Percentiles rank a stretch among this genome's conserved stretches.
These are phyloP conservation scores for Pseudogymnoascus sp. DNA, from an alignment of 2,329 filamentous ascomycete genomes.

Conservation along the genomic window DNA sequence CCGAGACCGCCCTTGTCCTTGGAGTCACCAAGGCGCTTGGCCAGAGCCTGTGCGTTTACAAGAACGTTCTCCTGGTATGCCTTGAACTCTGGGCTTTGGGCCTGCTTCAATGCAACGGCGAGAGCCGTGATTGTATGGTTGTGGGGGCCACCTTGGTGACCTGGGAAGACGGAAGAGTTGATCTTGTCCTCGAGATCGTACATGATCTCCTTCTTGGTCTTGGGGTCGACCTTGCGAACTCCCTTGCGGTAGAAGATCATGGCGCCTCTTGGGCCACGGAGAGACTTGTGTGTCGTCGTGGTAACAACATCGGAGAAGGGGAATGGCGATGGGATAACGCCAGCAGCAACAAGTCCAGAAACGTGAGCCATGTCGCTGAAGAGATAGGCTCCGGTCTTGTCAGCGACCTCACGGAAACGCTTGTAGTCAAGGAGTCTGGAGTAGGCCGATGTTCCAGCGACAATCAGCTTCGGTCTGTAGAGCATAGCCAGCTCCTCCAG, in stretches of 20 bases:
- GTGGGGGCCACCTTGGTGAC: slow-evolving; percentile 95
- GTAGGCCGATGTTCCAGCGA: slow-evolving; percentile 93
- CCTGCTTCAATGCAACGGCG: slow-evolving; percentile 89
- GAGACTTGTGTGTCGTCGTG: slow-evolving; percentile 95
- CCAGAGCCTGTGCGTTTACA: slow-evolving; percentile 83
- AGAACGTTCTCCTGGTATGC: slow-evolving; percentile 87
- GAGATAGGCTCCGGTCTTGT: slow-evolving; percentile 88
- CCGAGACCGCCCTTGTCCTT: slow-evolving; percentile 72
- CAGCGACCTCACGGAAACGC: slow-evolving; percentile 80
- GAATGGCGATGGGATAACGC: slow-evolving; percentile 86
- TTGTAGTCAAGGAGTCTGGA: slow-evolving; percentile 93
- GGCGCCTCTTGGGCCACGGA: slow-evolving; percentile 88
- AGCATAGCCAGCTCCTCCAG: slow-evolving; percentile 79
- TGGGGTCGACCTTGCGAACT: slow-evolving; percentile 59
- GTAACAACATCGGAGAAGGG: slow-evolving; percentile 88
- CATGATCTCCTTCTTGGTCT: slow-evolving; percentile 75
- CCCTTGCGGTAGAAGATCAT: slow-evolving; percentile 99
- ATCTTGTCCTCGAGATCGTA: slow-evolving; percentile 92
- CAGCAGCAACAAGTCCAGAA: slow-evolving; percentile 85
- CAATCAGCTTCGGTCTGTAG: slow-evolving; percentile 92
- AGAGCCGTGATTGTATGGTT: slow-evolving; percentile 98
- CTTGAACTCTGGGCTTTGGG: slow-evolving; percentile 80
- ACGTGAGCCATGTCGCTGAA: slow-evolving; percentile 97
- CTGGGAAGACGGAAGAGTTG: slow-evolving; percentile 94
- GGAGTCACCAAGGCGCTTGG: slow-evolving; percentile 53